These are phyloP conservation scores for Talaromyces stipitatus DNA, from an alignment of 495 filamentous ascomycete genomes.

Conservation along the genomic window DNA sequence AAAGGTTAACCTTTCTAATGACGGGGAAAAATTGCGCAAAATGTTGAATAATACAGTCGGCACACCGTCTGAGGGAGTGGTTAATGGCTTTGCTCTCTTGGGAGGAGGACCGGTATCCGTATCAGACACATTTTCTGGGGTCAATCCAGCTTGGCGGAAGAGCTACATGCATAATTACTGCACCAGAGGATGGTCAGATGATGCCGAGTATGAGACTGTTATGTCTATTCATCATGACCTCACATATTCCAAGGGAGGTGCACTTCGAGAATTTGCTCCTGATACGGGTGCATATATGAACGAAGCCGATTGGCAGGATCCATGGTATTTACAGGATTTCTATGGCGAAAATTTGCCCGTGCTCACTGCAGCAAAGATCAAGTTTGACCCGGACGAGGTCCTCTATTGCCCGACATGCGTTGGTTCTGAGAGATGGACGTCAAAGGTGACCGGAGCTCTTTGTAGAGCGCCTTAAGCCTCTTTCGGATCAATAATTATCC, in stretches of 20 bases:
- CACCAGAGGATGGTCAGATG: conserved; percentile 1
- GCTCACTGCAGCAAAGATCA: neutral
- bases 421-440: neutral
- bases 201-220: conserved; percentile 18
- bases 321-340: neutral
- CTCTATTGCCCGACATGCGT: neutral
- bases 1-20: neutral
- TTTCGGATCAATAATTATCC: neutral
- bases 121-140: conserved; percentile 4
- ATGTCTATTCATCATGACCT: conserved; percentile 28
- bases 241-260: conserved; percentile 28
- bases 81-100: neutral
- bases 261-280: conserved; percentile 29
- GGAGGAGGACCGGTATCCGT: neutral
- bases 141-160: conserved; percentile 33
- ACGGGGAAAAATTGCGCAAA: neutral
- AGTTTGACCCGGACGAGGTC: neutral
- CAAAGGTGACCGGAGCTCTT: neutral
- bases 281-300: conserved; percentile 32
- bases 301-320: conserved; percentile 29
- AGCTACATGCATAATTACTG: conserved; percentile 21
- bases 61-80: neutral
- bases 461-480: neutral
- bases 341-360: neutral
- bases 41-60: neutral